These are phyloP conservation scores for Fusarium torulosum DNA, from an alignment of 2,329 filamentous ascomycete genomes.

Conservation along the genomic window DNA sequence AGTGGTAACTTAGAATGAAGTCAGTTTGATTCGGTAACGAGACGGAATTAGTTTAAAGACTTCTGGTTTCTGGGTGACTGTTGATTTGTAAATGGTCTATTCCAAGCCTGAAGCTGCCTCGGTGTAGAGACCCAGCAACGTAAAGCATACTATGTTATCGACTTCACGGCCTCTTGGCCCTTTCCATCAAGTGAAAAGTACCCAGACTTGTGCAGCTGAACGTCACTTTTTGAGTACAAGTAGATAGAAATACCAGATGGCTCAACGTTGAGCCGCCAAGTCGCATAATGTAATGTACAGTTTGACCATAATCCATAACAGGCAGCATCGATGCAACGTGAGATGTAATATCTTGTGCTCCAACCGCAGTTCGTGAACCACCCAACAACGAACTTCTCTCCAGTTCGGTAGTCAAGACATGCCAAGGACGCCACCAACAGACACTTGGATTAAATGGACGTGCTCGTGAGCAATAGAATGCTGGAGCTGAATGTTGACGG, in stretches of 20 bases:
- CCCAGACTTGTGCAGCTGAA: neutral
- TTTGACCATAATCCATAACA: neutral
- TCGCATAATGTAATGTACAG: neutral
- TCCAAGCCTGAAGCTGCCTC: neutral
- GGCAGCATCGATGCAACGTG: neutral
- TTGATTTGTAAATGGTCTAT: neutral
- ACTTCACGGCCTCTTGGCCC: too few species aligned
- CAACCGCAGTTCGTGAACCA: neutral
- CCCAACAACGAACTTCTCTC: neutral
- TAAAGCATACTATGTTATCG: neutral
- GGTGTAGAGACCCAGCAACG: neutral
- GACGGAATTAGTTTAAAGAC: slow-evolving; percentile 1
- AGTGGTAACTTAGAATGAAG: slow-evolving; percentile 38
- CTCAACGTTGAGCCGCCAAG: neutral
- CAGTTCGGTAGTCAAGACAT: slow-evolving; percentile 11
- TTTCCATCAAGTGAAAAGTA: too few species aligned
- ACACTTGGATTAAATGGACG: neutral
- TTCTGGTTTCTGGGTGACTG: neutral
- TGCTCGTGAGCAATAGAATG: neutral
- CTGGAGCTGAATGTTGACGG: neutral
- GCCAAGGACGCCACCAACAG: slow-evolving; percentile 22
- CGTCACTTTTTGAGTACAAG: neutral
- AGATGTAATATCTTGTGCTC: neutral
- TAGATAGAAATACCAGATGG: neutral
- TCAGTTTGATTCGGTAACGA: slow-evolving; percentile 31